A percentile compares a stretch with the other conserved stretches of the same genome.
These are phyloP conservation scores for Eucommia ulmoides DNA, from an alignment of 257 asterid genomes.

Conservation along the genomic window DNA sequence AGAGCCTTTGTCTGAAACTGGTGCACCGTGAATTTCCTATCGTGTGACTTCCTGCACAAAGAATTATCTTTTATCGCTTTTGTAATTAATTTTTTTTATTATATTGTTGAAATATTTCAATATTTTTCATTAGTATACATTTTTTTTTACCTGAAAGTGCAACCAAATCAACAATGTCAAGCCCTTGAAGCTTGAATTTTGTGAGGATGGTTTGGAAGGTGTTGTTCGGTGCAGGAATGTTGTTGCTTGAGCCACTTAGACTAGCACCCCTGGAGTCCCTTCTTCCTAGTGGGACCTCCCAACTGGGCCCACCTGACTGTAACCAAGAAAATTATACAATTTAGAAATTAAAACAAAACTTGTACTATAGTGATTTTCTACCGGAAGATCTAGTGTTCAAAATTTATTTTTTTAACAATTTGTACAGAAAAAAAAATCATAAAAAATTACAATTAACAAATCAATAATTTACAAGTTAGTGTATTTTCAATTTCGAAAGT, in stretches of 20 bases:
- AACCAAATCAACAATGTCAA: constrained; percentile 70
- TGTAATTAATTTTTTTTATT: too few species aligned
- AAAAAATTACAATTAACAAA: too few species aligned
- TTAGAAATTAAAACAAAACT: background rate
- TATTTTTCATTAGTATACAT: background rate
- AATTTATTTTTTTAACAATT: too few species aligned
- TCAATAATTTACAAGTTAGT: too few species aligned
- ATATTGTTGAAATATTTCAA: background rate
- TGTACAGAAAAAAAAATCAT: too few species aligned
- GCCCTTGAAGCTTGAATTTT: constrained; percentile 62
- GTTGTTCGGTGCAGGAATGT: constrained; percentile 92
- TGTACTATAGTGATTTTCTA: too few species aligned
- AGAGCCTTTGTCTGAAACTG: constrained; percentile 85
- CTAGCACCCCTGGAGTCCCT: constrained; percentile 79
- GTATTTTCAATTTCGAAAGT: too few species aligned
- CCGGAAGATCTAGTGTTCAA: too few species aligned
- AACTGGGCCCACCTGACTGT: constrained; percentile 70
- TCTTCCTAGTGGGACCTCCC: constrained; percentile 87
- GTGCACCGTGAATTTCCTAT: constrained; percentile 70
- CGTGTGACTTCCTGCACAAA: constrained; percentile 71
- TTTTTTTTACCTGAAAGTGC: constrained; percentile 56
- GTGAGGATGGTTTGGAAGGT: constrained; percentile 83
- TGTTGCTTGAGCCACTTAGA: constrained; percentile 74
- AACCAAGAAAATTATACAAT: background rate
- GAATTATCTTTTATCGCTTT: background rate